Base-by-base conservation (phyloP, 257 asterid species). In the Penstemon davidsonii region DNA sequence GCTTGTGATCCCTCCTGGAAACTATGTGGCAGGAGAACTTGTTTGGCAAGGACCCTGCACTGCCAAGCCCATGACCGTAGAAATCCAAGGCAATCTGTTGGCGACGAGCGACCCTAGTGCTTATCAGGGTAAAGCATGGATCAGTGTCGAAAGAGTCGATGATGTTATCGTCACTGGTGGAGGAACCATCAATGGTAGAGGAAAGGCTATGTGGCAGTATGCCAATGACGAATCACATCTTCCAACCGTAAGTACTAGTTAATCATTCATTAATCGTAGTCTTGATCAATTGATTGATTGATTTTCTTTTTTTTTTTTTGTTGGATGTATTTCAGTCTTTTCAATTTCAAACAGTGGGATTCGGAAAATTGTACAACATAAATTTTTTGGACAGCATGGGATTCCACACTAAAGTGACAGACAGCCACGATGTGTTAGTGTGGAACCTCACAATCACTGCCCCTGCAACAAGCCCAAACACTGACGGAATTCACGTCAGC, bases 391-490 rank as follows among this genome's bases (percentile, higher is more conserved):
- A 90, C 61, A 69, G 84, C 38, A 90, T 86, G 88, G 97, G 96
- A 0, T 85, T 90, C 69, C 96, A 90, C 62, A 51, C 73, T 9
- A 86, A 83, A 66, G 66, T 90, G 45, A 70, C 80, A 3, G 82
- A 82, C 42, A 75, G 90, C 54, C 5, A 4, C 8, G 63, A 78
- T 36, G 36, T 90, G 1, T 4, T 1, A 0, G 55, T 88, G 5
- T 8, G 55, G 0, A 71, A 81, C 13, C 5, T 90, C 55, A 72
- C 42, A 2, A 80, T 90, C 67, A 75, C 74, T 3, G 92, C 96
- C 19, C 97, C 96, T 0, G 90, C 59, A 0, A 64, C 75, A 3
- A 90, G 97, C 70, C 97, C 97, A 10, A 90, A 90, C 77, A 90
- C 97, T 5, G 97, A 90, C 33, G 97, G 96, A 7, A 37, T 84